phyloP scores from a whole-genome alignment of 2,329 filamentous ascomycete genomes.

The Esteya vermicola region DNA sequence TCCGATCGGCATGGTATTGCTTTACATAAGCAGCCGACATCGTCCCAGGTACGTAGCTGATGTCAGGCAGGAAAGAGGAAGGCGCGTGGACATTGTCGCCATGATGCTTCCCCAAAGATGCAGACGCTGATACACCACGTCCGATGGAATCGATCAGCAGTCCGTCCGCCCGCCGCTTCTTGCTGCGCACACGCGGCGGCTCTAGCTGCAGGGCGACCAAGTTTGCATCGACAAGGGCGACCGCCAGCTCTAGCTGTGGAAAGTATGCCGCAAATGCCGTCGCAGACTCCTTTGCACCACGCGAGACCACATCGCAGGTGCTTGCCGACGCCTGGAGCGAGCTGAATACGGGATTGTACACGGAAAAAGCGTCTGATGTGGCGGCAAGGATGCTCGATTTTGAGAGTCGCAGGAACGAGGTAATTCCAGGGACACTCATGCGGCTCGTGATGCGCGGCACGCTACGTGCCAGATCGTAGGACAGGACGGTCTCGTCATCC shows the following conservation, averaged over 20 bases:
- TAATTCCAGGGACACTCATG: slow-evolving; percentile 34
- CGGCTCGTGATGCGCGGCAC: slow-evolving; percentile 45
- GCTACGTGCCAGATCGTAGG: slow-evolving; percentile 49
- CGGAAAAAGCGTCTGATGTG: slow-evolving; percentile 38
- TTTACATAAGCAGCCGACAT: slow-evolving; percentile 34
- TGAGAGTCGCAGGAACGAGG: slow-evolving; percentile 53
- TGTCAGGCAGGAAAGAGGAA: background rate
- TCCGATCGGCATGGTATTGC: slow-evolving; percentile 27
- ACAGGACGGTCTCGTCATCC: slow-evolving; percentile 34
- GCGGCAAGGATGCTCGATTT: slow-evolving; percentile 50
- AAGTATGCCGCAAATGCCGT: slow-evolving; percentile 45
- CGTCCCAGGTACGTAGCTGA: slow-evolving; percentile 28
- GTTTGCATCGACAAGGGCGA: slow-evolving; percentile 48
- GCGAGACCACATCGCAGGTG: slow-evolving; percentile 28
- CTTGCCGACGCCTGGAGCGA: slow-evolving; percentile 39
- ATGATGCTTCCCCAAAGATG: no score
- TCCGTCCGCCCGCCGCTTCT: slow-evolving; percentile 42
- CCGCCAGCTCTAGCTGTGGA: slow-evolving; percentile 48
- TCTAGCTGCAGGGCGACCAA: slow-evolving; percentile 59
- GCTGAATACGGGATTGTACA: slow-evolving; percentile 58
- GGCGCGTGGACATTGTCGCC: background rate
- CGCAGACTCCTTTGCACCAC: slow-evolving; percentile 12
- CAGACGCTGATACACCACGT: slow-evolving; percentile 46
- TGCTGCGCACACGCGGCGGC: slow-evolving; percentile 39
- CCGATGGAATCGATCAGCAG: slow-evolving; percentile 62